A percentile compares a stretch with the other conserved stretches of the same genome.
Conservation (phyloP, 352 stramenopile genomes). For the Phytophthora capsici region DNA sequence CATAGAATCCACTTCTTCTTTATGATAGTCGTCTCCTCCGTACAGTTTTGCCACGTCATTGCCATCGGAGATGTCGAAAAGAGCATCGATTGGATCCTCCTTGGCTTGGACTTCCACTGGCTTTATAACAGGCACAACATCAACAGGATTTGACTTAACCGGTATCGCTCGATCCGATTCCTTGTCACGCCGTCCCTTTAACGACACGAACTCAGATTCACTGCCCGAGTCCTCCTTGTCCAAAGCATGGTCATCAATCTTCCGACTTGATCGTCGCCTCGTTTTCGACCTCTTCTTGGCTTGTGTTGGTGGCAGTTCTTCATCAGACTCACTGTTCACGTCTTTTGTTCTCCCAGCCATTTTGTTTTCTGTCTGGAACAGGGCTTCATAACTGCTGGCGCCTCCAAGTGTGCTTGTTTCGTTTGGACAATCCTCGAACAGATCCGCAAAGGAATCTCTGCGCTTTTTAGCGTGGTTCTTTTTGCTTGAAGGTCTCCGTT, state of each 20-base stretch:
- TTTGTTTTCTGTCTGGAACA: conserved; percentile 47
- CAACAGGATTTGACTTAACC: conserved; percentile 7
- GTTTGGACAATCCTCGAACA: conserved; percentile 67
- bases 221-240: conserved; percentile 12
- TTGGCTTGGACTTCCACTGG: conserved; percentile 7
- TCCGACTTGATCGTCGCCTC: conserved; percentile 26
- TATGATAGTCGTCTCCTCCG: conserved; percentile 11
- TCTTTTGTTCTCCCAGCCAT: conserved; percentile 18
- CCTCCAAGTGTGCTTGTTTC: conserved; percentile 33
- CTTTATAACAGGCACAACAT: conserved; percentile 15
- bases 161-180: conserved; percentile 3
- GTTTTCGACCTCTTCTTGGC: conserved; percentile 11
- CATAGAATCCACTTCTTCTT: not conserved
- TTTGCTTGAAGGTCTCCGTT: conserved; percentile 24
- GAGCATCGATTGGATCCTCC: conserved; percentile 67
- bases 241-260: conserved; percentile 13
- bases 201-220: conserved; percentile 26
- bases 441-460: conserved; percentile 74
- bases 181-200: conserved; percentile 27
- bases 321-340: conserved; percentile 24
- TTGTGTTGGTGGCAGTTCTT: conserved; percentile 7
- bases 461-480: conserved; percentile 41
- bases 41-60: conserved; percentile 49
- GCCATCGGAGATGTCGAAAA: conserved; percentile 66
- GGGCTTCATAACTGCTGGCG: conserved; percentile 55